phyloP scores from a whole-genome alignment of 805 yeast species.

The Wickerhamiella kurtzmanii region DNA sequence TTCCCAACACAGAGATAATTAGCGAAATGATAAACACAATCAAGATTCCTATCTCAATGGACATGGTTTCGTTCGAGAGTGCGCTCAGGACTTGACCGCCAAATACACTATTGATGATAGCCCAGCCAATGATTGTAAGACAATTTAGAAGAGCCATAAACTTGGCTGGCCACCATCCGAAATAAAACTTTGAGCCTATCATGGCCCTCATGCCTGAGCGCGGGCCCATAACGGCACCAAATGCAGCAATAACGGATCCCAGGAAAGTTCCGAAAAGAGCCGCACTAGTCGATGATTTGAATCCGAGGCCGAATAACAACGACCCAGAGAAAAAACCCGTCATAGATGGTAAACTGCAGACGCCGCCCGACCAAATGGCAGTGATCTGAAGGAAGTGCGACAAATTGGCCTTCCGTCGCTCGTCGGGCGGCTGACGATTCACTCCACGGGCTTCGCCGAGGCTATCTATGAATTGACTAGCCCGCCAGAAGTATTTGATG shows the following conservation, averaged over 20 bases:
- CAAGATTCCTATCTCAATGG: constrained; percentile 60
- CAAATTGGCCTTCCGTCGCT: constrained; percentile 28
- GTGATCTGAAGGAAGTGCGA: constrained; percentile 30
- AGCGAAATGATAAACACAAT: constrained; percentile 54
- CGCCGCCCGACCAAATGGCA: constrained; percentile 74
- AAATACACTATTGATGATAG: constrained; percentile 77
- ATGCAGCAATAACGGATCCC: constrained; percentile 70
- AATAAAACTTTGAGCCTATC: constrained; percentile 66
- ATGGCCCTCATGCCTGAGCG: constrained; percentile 80
- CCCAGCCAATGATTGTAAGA: constrained; percentile 80
- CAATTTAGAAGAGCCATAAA: constrained; percentile 58
- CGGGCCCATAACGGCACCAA: constrained; percentile 80
- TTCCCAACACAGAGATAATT: constrained; percentile 63
- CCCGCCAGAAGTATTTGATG: constrained; percentile 18
- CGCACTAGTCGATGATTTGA: constrained; percentile 45
- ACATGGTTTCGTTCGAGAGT: constrained; percentile 50
- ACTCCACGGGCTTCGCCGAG: constrained; percentile 67
- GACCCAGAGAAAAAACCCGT: constrained; percentile 72
- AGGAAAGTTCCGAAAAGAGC: constrained; percentile 51
- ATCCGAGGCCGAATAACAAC: constrained; percentile 52
- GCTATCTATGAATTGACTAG: constrained; percentile 30
- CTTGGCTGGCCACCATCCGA: constrained; percentile 79
- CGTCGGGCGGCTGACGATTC: constrained; percentile 56
- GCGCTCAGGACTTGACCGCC: constrained; percentile 73
- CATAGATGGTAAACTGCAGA: constrained; percentile 84